A percentile compares a stretch with the other conserved stretches of the same genome.
Evolutionary conservation across 2,329 filamentous ascomycete species (phyloP).

Genomic region (Trichophyton benhamiae): DNA sequence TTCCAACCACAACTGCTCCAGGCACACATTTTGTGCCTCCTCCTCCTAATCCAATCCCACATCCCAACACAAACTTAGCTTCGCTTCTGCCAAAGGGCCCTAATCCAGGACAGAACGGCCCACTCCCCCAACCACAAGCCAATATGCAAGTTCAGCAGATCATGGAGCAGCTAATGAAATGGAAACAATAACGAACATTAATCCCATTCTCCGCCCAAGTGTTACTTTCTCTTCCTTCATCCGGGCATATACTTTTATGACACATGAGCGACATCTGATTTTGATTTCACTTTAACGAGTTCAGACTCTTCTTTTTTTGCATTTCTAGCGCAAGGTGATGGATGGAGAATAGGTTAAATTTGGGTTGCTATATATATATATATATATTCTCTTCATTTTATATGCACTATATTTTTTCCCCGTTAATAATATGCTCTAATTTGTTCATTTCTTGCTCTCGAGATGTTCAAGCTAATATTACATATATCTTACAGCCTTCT

Average conservation of each 20-base stretch:
- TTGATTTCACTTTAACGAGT: background rate
- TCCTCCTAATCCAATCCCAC: constrained; percentile 18
- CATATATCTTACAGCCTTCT: background rate
- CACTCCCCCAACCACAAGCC: constrained; percentile 10
- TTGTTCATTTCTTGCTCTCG: background rate
- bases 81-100: constrained; percentile 25
- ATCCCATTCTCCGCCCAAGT: background rate
- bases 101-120: background rate
- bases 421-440: background rate
- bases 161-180: constrained; percentile 37
- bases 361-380: background rate
- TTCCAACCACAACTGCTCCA: background rate
- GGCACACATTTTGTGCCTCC: constrained; percentile 8
- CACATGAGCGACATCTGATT: background rate
- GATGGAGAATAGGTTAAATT: background rate
- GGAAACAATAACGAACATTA: constrained; percentile 20
- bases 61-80: constrained; percentile 27
- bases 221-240: background rate
- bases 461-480: background rate
- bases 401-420: background rate
- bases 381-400: background rate
- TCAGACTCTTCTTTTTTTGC: background rate
- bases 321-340: background rate
- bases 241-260: background rate
- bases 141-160: constrained; percentile 36